Base-by-base conservation (phyloP, 2,329 filamentous ascomycete genomes). In the Apiospora kogelbergensis region DNA sequence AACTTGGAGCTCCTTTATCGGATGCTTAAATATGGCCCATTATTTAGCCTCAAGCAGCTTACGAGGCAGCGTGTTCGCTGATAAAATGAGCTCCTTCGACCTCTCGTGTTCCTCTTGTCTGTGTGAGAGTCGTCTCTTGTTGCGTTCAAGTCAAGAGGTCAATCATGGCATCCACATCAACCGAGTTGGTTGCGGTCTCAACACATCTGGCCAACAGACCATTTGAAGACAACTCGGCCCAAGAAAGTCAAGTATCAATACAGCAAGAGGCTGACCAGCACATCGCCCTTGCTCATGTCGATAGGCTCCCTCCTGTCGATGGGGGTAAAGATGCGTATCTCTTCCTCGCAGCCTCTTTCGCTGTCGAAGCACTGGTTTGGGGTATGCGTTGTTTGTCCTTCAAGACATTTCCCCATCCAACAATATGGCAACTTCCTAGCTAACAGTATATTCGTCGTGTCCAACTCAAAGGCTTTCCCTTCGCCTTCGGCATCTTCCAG, bases 401-500 rank as follows among this genome's bases (percentile, higher is more conserved):
- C 33, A 46, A 30, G n/a, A 26, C 13, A 66, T 26, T 22, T 33
- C 26, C 33, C 26, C 60, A 11, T 63, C 22, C 22, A 37, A 15
- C 33, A 15, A 17, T 46, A 22, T 46, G 20, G 26, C 44, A 40
- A 66, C 33, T 40, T 66, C 65, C 17, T 69, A 20, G 63, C 68
- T 74, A n/a, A 71, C 68, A 22, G 24, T 22, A 22, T 42, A 33
- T 33, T 33, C 33, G 33, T 33, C 7, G 7, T 33, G 33, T 33
- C 33, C 33, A 4, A 33, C 30, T 7, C 7, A 37, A 60, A 91
- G 90, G 90, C 2, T 92, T 93, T 68, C 88, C 89, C 0, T 89
- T 90, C 68, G 85, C 89, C 0, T 93, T 90, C 76, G 91, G 91
- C 57, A 84, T 93, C 30, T 93, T 93, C 74, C 90, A 93, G 73